Conservation (phyloP, 129 eudicot genomes). For the Lonicera japonica region DNA sequence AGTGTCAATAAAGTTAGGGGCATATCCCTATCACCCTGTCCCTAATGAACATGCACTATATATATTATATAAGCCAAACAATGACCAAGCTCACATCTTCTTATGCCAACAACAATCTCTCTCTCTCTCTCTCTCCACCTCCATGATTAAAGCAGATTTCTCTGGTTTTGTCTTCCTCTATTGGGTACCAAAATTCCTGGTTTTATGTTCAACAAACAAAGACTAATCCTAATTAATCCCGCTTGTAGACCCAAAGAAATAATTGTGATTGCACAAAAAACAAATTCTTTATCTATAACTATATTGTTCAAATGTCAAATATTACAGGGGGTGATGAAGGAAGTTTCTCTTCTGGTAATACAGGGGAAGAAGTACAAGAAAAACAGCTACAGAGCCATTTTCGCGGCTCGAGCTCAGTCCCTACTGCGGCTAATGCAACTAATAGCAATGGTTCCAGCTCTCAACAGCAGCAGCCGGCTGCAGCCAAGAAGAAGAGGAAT, state of each 20-base stretch:
- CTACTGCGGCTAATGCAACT: constrained; percentile 10
- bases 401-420: constrained; percentile 10
- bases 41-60: constrained; percentile 17
- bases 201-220: constrained; percentile 24
- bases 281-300: background rate
- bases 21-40: constrained; percentile 16
- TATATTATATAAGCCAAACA: constrained; percentile 31
- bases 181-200: constrained; percentile 12
- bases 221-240: background rate
- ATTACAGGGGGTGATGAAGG: constrained; percentile 68
- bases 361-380: constrained; percentile 38
- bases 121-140: background rate
- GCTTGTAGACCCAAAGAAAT: background rate
- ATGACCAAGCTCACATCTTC: constrained; percentile 17
- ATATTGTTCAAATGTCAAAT: constrained; percentile 41
- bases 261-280: background rate
- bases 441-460: constrained; percentile 33
- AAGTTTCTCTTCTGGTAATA: constrained; percentile 57
- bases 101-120: constrained; percentile 1
- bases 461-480: constrained; percentile 24
- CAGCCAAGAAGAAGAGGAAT: constrained; percentile 66
- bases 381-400: constrained; percentile 14
- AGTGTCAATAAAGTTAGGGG: background rate
- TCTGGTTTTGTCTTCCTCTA: constrained; percentile 27
- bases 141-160: constrained; percentile 20